A percentile compares a stretch with the other conserved stretches of the same genome.
phyloP scores from a whole-genome alignment of 352 stramenopile genomes.

The Paralagenidium karlingii region DNA sequence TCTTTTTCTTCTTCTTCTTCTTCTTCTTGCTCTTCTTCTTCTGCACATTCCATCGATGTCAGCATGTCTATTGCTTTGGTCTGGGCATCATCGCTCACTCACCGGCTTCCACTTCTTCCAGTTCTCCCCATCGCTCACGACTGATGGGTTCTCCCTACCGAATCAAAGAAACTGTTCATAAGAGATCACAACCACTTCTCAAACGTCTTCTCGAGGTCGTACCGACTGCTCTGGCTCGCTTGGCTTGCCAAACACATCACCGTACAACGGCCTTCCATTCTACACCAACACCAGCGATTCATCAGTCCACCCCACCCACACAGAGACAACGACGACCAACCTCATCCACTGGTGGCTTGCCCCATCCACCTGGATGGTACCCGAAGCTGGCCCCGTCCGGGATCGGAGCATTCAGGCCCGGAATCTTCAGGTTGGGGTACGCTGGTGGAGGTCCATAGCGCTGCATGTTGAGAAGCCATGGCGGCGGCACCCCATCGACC shows the following conservation, averaged over 20 bases:
- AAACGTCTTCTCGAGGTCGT: background rate
- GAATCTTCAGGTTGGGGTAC: constrained; percentile 95
- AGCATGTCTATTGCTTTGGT: too few species aligned
- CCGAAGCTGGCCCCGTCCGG: constrained; percentile 90
- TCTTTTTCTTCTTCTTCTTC: constrained; percentile 29
- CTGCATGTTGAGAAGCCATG: constrained; percentile 98
- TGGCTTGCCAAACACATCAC: constrained; percentile 89
- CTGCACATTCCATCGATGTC: too few species aligned
- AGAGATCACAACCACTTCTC: background rate
- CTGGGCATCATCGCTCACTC: constrained; percentile 3
- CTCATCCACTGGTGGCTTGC: constrained; percentile 95
- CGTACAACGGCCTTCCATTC: constrained; percentile 92
- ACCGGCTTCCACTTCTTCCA: constrained; percentile 55
- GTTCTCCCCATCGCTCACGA: constrained; percentile 53
- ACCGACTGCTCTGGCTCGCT: constrained; percentile 6
- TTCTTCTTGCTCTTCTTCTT: constrained; percentile 27
- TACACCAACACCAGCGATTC: background rate
- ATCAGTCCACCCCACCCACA: too few species aligned
- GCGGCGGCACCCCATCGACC: constrained; percentile 84
- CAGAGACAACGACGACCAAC: constrained; percentile 1
- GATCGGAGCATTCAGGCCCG: constrained; percentile 95
- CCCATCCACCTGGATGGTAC: constrained; percentile 95
- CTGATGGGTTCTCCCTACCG: constrained; percentile 30
- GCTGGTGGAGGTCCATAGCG: constrained; percentile 93
- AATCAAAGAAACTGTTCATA: constrained; percentile 1